Evolutionary conservation across 2,329 filamentous ascomycete genomes (phyloP), one percentile per base, ranked within the genome.

Genomic region (Ramichloridium luteum): DNA sequence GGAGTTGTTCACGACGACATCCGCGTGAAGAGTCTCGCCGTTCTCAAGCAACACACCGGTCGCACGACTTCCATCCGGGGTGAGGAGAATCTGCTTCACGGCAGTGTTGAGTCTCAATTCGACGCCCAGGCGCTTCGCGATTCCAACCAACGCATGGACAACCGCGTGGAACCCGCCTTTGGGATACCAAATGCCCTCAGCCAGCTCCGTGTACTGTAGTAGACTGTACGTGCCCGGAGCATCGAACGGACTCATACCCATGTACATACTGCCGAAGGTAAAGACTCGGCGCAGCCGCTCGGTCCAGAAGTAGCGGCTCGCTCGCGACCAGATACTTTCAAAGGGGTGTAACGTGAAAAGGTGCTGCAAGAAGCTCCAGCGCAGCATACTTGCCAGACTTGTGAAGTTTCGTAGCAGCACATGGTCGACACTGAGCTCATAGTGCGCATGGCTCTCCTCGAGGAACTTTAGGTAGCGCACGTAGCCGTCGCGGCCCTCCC

Each of bases 221-320:
- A 84, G 54, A 29, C 69, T 76, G 56, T 84, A 84, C 2, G 79
- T 83, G 3, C 74, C 77, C 0, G 79, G 80, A 0, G 80, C 78
- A 48, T 81, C 76, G 49, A 79, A 84, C 0, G 80, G 80, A 33
- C 67, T 75, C 79, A 84, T 84, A 0, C 80, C 80, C 74, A 84
- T 79, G 48, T 85, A 84, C 79, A 84, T 85, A 45, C 75, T 82
- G 13, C 72, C 77, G 54, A 84, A 84, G 0, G 79, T 83, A 42
- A 84, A 84, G 0, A 79, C 77, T 15, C 77, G 59, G 38, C 79
- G 62, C 46, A 84, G 49, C 35, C 77, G 61, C 48, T 83, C 78
- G 0, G 74, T 77, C 62, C 63, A 68, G 53, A 84, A 84, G 47
- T 83, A 83, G 38, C 65, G 67, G 15, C 68, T 62, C 3, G 77